phyloP scores from a whole-genome alignment of 176 grass and related monocot genomes.

The Coix lacrymajobi region DNA sequence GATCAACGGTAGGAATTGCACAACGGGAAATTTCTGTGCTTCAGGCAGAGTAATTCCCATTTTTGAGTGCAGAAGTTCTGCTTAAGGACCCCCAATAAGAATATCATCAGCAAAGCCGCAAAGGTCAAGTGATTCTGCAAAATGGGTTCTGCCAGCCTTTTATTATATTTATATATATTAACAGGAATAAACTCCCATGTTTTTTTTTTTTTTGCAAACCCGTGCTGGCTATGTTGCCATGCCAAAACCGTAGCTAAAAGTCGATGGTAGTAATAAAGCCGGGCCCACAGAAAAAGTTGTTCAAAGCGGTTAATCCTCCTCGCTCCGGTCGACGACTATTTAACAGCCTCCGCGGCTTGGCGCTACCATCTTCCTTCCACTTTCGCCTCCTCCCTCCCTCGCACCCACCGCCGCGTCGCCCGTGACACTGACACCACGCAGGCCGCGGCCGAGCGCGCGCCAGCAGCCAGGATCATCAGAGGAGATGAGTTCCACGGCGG shows the following conservation, averaged over 20 bases:
- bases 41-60: too few species aligned
- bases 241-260: neutral
- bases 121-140: too few species aligned
- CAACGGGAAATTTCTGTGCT: too few species aligned
- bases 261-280: neutral
- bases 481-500: slow-evolving; percentile 23
- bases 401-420: neutral
- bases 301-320: neutral
- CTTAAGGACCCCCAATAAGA: too few species aligned
- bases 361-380: slow-evolving; percentile 21
- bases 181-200: too few species aligned
- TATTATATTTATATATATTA: too few species aligned
- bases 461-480: too few species aligned
- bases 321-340: neutral
- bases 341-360: slow-evolving; percentile 29
- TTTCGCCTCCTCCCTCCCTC: neutral
- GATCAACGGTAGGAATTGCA: too few species aligned
- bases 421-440: neutral
- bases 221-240: neutral
- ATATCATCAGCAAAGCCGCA: too few species aligned
- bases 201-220: neutral
- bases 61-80: too few species aligned
- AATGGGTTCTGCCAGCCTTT: too few species aligned
- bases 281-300: neutral
- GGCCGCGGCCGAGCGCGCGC: neutral